Evolutionary conservation across 495 filamentous ascomycete genomes (phyloP).

Genomic region (Oidiodendron maius): DNA sequence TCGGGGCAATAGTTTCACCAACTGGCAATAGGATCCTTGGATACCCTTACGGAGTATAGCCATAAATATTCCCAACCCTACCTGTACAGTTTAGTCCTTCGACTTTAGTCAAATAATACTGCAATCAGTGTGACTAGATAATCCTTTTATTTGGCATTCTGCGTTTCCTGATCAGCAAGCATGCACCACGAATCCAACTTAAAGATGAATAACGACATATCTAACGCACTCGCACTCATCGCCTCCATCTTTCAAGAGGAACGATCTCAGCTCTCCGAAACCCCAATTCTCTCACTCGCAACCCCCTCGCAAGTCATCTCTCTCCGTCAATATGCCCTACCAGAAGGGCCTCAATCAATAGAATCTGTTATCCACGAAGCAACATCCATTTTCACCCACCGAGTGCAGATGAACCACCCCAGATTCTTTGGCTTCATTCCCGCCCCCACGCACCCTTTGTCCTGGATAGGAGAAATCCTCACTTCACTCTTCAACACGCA

Average conservation of each 20-base stretch:
- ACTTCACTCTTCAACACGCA: slow-evolving; percentile 12
- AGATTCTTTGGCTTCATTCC: slow-evolving; percentile 20
- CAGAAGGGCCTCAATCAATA: background rate
- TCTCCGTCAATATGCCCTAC: background rate
- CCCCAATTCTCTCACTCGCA: background rate
- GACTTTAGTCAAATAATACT: too few species aligned
- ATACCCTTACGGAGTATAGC: too few species aligned
- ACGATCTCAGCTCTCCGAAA: background rate
- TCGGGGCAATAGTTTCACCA: too few species aligned
- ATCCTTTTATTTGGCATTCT: too few species aligned
- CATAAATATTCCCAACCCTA: too few species aligned
- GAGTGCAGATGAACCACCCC: slow-evolving; percentile 12
- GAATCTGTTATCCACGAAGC: background rate
- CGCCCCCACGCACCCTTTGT: background rate
- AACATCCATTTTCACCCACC: slow-evolving; percentile 5
- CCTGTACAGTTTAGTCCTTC: too few species aligned
- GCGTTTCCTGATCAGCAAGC: too few species aligned
- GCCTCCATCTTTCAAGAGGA: background rate
- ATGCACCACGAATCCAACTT: background rate
- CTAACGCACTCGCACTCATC: background rate
- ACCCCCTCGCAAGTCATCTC: background rate
- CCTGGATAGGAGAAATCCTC: slow-evolving; percentile 13
- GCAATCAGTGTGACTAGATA: too few species aligned
- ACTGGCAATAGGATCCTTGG: too few species aligned
- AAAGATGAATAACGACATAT: background rate